phyloP scores from a whole-genome alignment of 331 rosid species.

The Quercus phellos region DNA sequence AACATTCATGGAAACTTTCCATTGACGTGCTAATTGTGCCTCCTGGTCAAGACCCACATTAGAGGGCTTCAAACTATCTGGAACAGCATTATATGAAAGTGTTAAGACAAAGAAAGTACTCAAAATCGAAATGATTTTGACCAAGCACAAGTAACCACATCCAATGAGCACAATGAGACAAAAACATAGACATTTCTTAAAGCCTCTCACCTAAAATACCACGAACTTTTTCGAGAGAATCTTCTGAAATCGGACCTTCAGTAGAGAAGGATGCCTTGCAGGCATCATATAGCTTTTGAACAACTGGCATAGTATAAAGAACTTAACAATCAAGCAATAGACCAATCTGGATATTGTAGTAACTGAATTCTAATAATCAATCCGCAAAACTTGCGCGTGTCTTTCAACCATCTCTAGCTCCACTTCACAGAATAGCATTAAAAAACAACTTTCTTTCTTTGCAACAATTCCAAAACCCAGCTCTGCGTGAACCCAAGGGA shows the following conservation, averaged over 20 bases:
- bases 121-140: not conserved
- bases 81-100: not conserved
- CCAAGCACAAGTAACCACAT: not conserved
- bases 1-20: constrained; percentile 27
- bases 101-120: constrained; percentile 14
- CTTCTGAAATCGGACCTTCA: constrained; percentile 36
- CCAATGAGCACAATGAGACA: not conserved
- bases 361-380: constrained; percentile 11
- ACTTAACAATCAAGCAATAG: not conserved
- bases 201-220: constrained; percentile 23
- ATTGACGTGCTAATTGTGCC: constrained; percentile 26
- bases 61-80: constrained; percentile 44
- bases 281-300: constrained; percentile 39
- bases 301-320: constrained; percentile 28
- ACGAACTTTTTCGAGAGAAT: constrained; percentile 32
- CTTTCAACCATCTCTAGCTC: not conserved
- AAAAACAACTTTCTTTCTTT: constrained; percentile 32
- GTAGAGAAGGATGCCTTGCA: constrained; percentile 36
- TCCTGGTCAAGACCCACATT: constrained; percentile 38
- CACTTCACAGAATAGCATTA: constrained; percentile 14
- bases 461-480: constrained; percentile 19
- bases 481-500: constrained; percentile 5
- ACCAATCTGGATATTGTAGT: constrained; percentile 15
- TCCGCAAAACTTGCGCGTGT: not conserved
- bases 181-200: not conserved